Conservation (phyloP, 805 yeast species). For the Brettanomyces naardenensis region DNA sequence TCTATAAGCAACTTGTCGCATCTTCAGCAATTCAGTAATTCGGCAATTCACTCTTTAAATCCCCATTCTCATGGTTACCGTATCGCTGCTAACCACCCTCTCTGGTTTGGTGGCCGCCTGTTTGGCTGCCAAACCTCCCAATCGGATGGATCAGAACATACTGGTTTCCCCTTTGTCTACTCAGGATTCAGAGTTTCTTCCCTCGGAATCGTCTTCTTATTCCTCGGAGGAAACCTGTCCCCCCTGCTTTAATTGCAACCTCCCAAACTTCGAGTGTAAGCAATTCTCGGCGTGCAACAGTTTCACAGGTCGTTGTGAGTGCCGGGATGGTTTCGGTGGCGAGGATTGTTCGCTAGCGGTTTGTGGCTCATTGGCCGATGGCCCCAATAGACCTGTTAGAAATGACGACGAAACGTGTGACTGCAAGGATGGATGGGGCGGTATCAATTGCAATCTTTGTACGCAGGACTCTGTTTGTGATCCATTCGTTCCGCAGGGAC, state of each 20-base stretch:
- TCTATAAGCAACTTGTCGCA: no score
- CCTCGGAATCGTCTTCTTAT: no score
- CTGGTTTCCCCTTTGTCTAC: no score
- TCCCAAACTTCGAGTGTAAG: constrained; percentile 82
- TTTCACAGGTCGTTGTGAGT: constrained; percentile 85
- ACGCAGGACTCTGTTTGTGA: constrained; percentile 67
- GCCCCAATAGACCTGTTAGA: constrained; percentile 55
- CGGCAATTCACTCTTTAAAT: no score
- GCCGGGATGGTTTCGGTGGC: constrained; percentile 91
- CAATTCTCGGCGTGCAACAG: constrained; percentile 88
- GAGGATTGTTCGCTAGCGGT: constrained; percentile 81
- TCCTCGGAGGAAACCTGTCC: constrained; percentile 51
- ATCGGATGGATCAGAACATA: no score
- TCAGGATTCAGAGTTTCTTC: no score
- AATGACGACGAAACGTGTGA: constrained; percentile 46
- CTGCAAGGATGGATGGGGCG: constrained; percentile 85
- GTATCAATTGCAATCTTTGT: constrained; percentile 91
- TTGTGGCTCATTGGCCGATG: constrained; percentile 75
- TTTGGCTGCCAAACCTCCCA: no score
- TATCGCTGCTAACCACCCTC: no score
- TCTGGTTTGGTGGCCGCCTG: no score
- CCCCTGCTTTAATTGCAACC: constrained; percentile 91
- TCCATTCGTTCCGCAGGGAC: constrained; percentile 74
- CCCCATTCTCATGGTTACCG: no score
- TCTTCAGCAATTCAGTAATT: no score